A percentile compares a stretch with the other conserved stretches of the same genome.
These are phyloP conservation scores for Tetrahymena malaccensis DNA, from an alignment of 73 alveolate species.

Conservation along the genomic window DNA sequence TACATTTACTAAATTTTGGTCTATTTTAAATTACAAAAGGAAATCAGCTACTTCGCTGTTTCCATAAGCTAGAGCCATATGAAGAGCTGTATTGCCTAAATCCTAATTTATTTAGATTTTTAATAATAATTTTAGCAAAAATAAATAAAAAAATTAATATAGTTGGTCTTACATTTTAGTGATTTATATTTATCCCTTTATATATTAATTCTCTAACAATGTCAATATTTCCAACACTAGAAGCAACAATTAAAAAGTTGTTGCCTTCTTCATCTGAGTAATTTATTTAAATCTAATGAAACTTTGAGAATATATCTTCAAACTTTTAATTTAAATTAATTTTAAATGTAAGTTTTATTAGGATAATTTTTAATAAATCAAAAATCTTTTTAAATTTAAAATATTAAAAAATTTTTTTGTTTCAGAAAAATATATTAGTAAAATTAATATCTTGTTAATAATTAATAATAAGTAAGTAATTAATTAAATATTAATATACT, in stretches of 20 bases:
- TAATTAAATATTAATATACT: neutral
- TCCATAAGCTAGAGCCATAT: conserved; percentile 34
- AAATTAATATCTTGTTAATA: too few species aligned
- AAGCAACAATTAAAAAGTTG: conserved; percentile 13
- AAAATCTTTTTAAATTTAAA: too few species aligned
- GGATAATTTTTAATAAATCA: too few species aligned
- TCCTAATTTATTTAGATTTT: neutral
- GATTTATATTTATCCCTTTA: conserved; percentile 24
- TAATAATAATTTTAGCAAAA: neutral
- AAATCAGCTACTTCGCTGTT: conserved; percentile 30
- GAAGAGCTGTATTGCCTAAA: conserved; percentile 43
- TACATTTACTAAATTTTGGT: neutral
- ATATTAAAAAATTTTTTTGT: too few species aligned
- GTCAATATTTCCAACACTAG: conserved; percentile 19
- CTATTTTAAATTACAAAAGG: neutral
- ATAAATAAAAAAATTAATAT: neutral
- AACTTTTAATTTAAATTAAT: too few species aligned
- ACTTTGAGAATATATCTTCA: neutral
- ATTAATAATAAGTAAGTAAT: too few species aligned
- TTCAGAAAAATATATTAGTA: too few species aligned
- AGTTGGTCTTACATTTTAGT: conserved; percentile 1
- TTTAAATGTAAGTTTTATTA: too few species aligned
- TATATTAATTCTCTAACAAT: conserved; percentile 14
- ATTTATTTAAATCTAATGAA: neutral
- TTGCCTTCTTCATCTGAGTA: neutral